These are phyloP conservation scores for Hypoxylon sp. DNA, from an alignment of 2,329 filamentous ascomycete species.

Conservation along the genomic window DNA sequence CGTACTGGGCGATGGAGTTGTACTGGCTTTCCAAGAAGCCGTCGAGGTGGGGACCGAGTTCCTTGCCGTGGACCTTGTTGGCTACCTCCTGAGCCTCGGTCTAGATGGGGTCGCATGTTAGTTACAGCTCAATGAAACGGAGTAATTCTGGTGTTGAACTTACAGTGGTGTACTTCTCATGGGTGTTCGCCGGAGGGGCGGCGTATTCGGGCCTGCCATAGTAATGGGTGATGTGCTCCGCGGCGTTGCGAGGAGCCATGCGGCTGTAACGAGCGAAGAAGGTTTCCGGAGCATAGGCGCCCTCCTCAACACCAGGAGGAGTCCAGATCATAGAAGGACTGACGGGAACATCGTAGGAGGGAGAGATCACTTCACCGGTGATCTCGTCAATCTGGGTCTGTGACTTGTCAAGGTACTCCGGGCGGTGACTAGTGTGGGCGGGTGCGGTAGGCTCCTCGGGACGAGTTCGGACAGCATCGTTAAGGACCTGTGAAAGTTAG, in stretches of 20 bases:
- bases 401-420: constrained; percentile 21
- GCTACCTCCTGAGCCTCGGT: constrained; percentile 40
- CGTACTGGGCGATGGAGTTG: constrained; percentile 5
- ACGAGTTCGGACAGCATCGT: constrained; percentile 35
- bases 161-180: constrained; percentile 46
- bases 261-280: constrained; percentile 52
- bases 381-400: constrained; percentile 50
- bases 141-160: constrained; percentile 19
- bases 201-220: constrained; percentile 28
- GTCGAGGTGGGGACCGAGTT: constrained; percentile 15
- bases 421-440: constrained; percentile 15
- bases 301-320: constrained; percentile 45
- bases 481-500: constrained; percentile 20
- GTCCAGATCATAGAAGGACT: constrained; percentile 49
- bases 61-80: constrained; percentile 2
- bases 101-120: constrained; percentile 25
- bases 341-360: constrained; percentile 46
- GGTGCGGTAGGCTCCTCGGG: constrained; percentile 32
- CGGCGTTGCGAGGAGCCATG: constrained; percentile 53
- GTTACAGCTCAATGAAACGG: constrained; percentile 10
- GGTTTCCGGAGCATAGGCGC: constrained; percentile 17
- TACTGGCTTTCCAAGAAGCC: constrained; percentile 32
- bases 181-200: constrained; percentile 21
- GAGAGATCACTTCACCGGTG: constrained; percentile 48
- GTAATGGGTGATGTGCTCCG: constrained; percentile 42